phyloP scores from a whole-genome alignment of 1,284 basidiomycete genomes.

The Pseudozyma sp. region DNA sequence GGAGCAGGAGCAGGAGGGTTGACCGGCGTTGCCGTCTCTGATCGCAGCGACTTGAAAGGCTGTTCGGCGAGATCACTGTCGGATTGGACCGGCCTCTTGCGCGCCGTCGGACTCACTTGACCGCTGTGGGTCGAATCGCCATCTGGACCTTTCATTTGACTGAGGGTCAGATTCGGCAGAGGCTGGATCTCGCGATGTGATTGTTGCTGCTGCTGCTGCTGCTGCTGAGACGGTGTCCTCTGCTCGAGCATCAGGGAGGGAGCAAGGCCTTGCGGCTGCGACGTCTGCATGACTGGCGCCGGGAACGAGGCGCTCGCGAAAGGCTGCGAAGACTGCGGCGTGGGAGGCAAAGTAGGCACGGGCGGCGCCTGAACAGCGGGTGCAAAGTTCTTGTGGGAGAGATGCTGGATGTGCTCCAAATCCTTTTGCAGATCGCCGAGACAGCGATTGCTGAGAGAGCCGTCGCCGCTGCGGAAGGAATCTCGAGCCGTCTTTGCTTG shows the following conservation, averaged over 20 bases:
- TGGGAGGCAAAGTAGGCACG: slow-evolving; percentile 9
- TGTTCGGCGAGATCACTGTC: slow-evolving; percentile 41
- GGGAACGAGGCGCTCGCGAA: slow-evolving; percentile 16
- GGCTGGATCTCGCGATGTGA: slow-evolving; percentile 20
- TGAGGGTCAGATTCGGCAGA: slow-evolving; percentile 22
- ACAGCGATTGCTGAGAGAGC: slow-evolving; percentile 52
- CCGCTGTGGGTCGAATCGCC: slow-evolving; percentile 20
- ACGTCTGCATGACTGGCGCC: slow-evolving; percentile 11
- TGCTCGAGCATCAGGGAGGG: slow-evolving; percentile 30
- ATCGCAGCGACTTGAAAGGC: slow-evolving; percentile 45
- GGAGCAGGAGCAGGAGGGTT: slow-evolving; percentile 40
- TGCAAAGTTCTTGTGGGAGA: slow-evolving; percentile 53
- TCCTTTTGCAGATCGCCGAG: slow-evolving; percentile 57
- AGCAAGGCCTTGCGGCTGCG: slow-evolving; percentile 10
- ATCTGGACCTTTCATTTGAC: slow-evolving; percentile 25
- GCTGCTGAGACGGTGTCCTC: slow-evolving; percentile 15
- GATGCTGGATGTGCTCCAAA: slow-evolving; percentile 53
- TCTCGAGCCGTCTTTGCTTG: slow-evolving; percentile 58
- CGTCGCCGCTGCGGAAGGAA: slow-evolving; percentile 55
- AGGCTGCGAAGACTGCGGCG: slow-evolving; percentile 16
- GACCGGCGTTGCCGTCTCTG: slow-evolving; percentile 37
- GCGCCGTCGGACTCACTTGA: slow-evolving; percentile 35
- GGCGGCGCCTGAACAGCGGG: slow-evolving; percentile 6
- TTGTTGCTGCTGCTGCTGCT: slow-evolving; percentile 17
- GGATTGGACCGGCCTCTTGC: slow-evolving; percentile 46